Evolutionary conservation across 2,329 filamentous ascomycete species (phyloP), one percentile per base, ranked within the genome.

Genomic region (Clonostachys chloroleuca): DNA sequence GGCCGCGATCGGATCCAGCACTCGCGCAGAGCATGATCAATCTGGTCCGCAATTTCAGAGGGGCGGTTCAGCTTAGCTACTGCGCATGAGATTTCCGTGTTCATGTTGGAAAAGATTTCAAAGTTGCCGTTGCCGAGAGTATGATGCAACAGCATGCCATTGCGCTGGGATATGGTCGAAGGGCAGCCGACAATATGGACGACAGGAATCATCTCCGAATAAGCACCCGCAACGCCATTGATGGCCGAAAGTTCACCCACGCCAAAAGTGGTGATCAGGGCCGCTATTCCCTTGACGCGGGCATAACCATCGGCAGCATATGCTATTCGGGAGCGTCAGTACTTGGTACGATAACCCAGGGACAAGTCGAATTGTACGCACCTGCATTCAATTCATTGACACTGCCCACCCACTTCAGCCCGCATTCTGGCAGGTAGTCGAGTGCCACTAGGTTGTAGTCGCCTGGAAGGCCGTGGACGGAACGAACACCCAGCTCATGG

Each of bases 261-360:
- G 45, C 87, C 87, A 52, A 90, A 90, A 1, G 87, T 89, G 39
- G 87, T 91, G 54, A 91, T 66, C 43, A 91, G 66, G 33, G 86
- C 86, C 5, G 78, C 77, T 34, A 89, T 82, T 40, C 85, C 83
- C 48, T 86, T 86, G 50, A 89, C 77, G 52, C 87, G 78, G 47
- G 86, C 86, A 61, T 91, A 91, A 20, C 87, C 87, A 67, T 91
- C 87, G n/a, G 87, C 85, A 30, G 87, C 86, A 58, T 91, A 91
- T 16, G 83, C 85, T 80, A 58, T 24, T 20, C 34, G 24, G 44
- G 36, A 36, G 39, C 43, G 49, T 57, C 48, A 50, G 54, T 54
- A 44, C 34, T 20, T 45, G 13, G 35, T 12, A 30, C 24, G 24
- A 10, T 30, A 30, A 30, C 10, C 9, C 9, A 30, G 24, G 24